Evolutionary conservation across 2,329 filamentous ascomycete genomes (phyloP), one percentile per base, ranked within the genome.

Genomic region (Tympanopsis confertula): DNA sequence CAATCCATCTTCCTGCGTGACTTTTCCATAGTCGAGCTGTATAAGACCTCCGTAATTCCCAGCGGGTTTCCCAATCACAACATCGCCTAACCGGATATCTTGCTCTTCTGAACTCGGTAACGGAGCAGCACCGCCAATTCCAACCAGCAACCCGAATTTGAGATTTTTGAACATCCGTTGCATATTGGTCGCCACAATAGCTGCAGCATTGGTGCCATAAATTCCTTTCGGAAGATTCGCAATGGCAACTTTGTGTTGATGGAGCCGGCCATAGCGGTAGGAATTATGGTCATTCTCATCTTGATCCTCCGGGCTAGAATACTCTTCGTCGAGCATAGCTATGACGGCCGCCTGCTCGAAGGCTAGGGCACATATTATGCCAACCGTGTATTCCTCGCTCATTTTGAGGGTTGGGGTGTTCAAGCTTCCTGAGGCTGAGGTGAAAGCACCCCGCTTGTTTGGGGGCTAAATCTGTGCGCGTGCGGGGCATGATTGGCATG

Each of bases 331-430:
- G 13, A 48, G 33, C 36, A 49, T 40, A 10, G 39, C 40, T 13
- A 13, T 13, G 37, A 45, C 45, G 4, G 41, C 44, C n/a, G 35
- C 38, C 13, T 39, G 13, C 37, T 49, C 45, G 18, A 38, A 18
- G 18, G 39, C 42, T 15, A 49, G 28, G 30, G 45, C 44, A 22
- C 42, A 47, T 36, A 47, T 41, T 44, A 45, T 47, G 19, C 43
- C 47, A 5, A 49, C 37, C 5, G 42, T 47, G 30, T 43, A 47
- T 20, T 46, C 37, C 20, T 37, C 18, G 28, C n/a, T n/a, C n/a
- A n/a, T n/a, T n/a, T n/a, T n/a, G n/a, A n/a, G n/a, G n/a, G n/a
- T n/a, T n/a, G n/a, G n/a, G n/a, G n/a, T n/a, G n/a, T n/a, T n/a
- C n/a, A n/a, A n/a, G n/a, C n/a, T n/a, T n/a, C n/a, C n/a, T n/a